Percentiles rank a stretch among this genome's conserved stretches.
Conservation (phyloP, 345 rosid genomes). For the Camelina sativa region DNA sequence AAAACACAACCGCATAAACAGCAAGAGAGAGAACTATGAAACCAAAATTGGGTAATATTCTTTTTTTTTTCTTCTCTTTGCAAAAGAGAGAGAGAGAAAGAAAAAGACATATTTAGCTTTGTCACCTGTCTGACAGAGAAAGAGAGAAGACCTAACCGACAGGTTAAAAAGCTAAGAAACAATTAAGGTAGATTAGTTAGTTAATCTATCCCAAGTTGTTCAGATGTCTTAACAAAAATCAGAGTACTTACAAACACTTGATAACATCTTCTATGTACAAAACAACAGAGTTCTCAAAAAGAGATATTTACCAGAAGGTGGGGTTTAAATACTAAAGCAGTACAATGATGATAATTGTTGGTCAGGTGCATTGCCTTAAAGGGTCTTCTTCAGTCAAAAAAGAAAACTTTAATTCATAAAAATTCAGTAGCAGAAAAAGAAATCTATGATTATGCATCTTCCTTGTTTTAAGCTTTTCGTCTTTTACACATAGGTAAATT, state of each 20-base stretch:
- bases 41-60: slow-evolving; percentile 46
- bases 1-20: slow-evolving; percentile 48
- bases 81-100: slow-evolving; percentile 28
- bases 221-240: slow-evolving; percentile 31
- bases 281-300: slow-evolving; percentile 13
- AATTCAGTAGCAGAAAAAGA: neutral
- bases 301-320: slow-evolving; percentile 1
- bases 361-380: slow-evolving; percentile 35
- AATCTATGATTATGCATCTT: neutral
- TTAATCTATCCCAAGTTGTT: slow-evolving; percentile 43
- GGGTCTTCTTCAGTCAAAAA: slow-evolving; percentile 44
- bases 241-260: neutral
- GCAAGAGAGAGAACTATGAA: slow-evolving; percentile 49
- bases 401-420: slow-evolving; percentile 19
- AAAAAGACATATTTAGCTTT: slow-evolving; percentile 42
- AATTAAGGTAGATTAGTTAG: slow-evolving; percentile 44
- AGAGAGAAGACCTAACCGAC: slow-evolving; percentile 33
- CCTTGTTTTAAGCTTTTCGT: neutral
- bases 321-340: slow-evolving; percentile 23
- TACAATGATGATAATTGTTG: slow-evolving; percentile 34
- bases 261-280: slow-evolving; percentile 16
- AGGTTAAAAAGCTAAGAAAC: slow-evolving; percentile 20
- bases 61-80: slow-evolving; percentile 43
- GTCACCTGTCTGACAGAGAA: slow-evolving; percentile 19
- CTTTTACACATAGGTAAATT: neutral